Evolutionary conservation across 1,139 yeast species (phyloP), one percentile per base, ranked within the genome.

Genomic region (Nakaseomyces glabratus): DNA sequence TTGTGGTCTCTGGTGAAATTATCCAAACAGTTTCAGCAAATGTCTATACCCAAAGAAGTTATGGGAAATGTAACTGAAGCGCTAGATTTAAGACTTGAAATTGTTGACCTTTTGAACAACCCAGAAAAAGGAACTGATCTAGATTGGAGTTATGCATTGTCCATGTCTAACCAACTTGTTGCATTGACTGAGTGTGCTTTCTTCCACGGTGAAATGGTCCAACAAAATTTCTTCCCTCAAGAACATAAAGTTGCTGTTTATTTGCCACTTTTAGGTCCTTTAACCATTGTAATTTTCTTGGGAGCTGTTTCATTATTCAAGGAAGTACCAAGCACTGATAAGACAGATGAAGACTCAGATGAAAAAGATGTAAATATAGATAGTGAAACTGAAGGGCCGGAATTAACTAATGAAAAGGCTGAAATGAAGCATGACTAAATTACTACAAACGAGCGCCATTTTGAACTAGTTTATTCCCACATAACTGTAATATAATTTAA

Each of bases 191-290:
- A 85, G 48, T 63, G 65, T 24, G 96, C 96, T 0, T 88, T 90
- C 51, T 90, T 88, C 56, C 94, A 88, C 46, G 82, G 82, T 49
- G 88, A 81, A 57, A 88, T 90, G 94, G 90, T 88, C 6, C 95
- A 85, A 51, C 96, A 88, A 52, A 82, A 82, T 33, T 86, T 82
- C 51, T 86, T 88, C 65, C 97, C 97, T 0, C 88, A 84, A 45
- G 96, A 88, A 52, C 97, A 90, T 55, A 86, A 85, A 54, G 65
- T 88, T 51, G 97, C 97, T 0, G 95, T 90, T 0, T 90, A 86
- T 46, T 65, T 85, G 49, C 98, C 97, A 0, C 62, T 90, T 35
- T 58, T 86, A 24, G 97, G 96, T 0, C 98, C 98, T 1, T 63
- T 86, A 17, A 62, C 72, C 1, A 71, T 90, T 13, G 88, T 90